phyloP scores from a whole-genome alignment of 768 basidiomycete genomes.

The Mycena leptocephala region DNA sequence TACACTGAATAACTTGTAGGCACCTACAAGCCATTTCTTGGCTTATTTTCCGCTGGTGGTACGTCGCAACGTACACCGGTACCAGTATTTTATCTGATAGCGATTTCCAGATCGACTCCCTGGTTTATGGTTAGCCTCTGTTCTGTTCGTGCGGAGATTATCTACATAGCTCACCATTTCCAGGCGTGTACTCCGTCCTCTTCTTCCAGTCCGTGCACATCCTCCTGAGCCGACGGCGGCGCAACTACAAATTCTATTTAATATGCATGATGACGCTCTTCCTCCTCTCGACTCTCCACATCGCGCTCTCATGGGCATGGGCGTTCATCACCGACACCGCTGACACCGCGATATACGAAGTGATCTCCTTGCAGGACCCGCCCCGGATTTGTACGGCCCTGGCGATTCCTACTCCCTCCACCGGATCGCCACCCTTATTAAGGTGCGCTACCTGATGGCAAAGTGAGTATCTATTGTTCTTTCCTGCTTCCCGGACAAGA shows the following conservation, averaged over 20 bases:
- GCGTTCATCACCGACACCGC: too few species aligned
- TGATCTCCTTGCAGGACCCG: too few species aligned
- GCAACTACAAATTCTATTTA: too few species aligned
- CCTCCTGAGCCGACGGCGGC: too few species aligned
- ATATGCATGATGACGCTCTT: too few species aligned
- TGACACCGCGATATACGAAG: too few species aligned
- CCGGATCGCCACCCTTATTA: neutral
- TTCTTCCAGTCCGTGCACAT: conserved; percentile 11
- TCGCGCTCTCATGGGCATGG: too few species aligned
- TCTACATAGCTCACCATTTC: neutral
- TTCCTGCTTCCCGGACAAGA: neutral
- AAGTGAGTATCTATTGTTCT: conserved; percentile 6
- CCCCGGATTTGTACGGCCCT: too few species aligned
- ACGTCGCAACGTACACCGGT: neutral
- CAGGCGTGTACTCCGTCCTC: conserved; percentile 17
- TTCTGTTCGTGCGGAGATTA: neutral
- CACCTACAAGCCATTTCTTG: conserved; percentile 9
- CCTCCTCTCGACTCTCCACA: too few species aligned
- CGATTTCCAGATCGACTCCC: conserved; percentile 3
- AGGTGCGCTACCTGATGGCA: neutral
- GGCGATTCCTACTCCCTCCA: too few species aligned
- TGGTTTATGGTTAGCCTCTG: too few species aligned
- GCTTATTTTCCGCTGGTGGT: conserved; percentile 23
- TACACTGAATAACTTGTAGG: neutral
- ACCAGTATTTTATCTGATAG: neutral